Evolutionary conservation across 495 filamentous ascomycete genomes (phyloP), one percentile per base, ranked within the genome.

Genomic region (Penicillium canariense): DNA sequence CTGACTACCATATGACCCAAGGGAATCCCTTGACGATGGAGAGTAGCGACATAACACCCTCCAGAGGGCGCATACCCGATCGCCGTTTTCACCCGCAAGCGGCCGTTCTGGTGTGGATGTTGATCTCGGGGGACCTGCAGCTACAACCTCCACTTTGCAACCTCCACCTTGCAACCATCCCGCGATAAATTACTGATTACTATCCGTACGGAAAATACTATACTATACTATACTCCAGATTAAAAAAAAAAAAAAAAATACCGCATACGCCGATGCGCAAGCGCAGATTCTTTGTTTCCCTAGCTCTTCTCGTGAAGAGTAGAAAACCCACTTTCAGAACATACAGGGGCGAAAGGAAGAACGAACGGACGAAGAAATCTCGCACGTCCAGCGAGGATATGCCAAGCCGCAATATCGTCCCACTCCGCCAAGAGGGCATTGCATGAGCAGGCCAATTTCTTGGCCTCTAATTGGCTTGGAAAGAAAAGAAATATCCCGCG

Each of bases 401-500:
- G n/a, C n/a, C n/a, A n/a, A n/a, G n/a, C n/a, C 38, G 25, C 38
- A 23, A n/a, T 14, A 42, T 42, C 32, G 30, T 45, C 31, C 43
- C 43, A 44, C 51, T 39, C 34, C 18, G 15, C 2, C n/a, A n/a
- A n/a, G 15, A 38, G 15, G 15, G 5, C 15, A n/a, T n/a, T n/a
- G n/a, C 34, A 38, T 38, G 11, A 5, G 20, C 10, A 40, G 10
- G 3, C 20, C 38, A 52, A 45, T 23, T 44, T 36, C 17, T 10
- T 8, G 28, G 1, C 14, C 9, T 12, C 12, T 58, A 35, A 58
- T 58, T 53, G 52, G 52, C 11, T 14, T 39, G 2, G 18, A 26
- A 32, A 6, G 15, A 18, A 22, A 17, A 48, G 23, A 50, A 60
- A 60, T 49, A 40, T 52, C 48, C 58, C 58, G 53, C 58, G 53